Evolutionary conservation across 768 basidiomycete species (phyloP).

Genomic region (Phaeotremella skinneri): DNA sequence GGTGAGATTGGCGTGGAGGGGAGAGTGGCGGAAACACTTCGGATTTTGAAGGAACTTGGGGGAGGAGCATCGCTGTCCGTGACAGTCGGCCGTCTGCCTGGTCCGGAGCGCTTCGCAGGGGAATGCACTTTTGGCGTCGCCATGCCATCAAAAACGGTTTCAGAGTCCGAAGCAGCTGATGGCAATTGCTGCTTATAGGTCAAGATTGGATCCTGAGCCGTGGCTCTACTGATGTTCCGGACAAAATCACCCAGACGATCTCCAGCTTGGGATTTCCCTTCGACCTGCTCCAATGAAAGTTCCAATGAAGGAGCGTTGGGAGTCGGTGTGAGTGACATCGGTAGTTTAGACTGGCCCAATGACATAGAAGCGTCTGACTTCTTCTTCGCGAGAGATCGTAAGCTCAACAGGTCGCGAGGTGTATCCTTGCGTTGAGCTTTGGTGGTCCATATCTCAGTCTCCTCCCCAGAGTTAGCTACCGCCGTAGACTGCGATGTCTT

Average conservation of each 20-base stretch:
- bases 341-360: constrained; percentile 10
- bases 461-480: constrained; percentile 4
- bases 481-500: constrained; percentile 1
- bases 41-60: constrained; percentile 21
- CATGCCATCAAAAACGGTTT: background rate
- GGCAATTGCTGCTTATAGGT: background rate
- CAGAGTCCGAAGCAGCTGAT: background rate
- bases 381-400: constrained; percentile 38
- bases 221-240: constrained; percentile 39
- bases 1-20: constrained; percentile 1
- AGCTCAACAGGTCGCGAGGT: constrained; percentile 34
- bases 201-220: constrained; percentile 24
- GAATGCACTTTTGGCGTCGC: background rate
- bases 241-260: constrained; percentile 32
- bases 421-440: constrained; percentile 36
- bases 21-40: constrained; percentile 14
- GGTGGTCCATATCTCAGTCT: constrained; percentile 23
- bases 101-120: background rate
- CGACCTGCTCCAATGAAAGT: constrained; percentile 35
- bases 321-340: constrained; percentile 22
- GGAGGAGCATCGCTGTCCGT: constrained; percentile 11
- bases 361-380: constrained; percentile 27
- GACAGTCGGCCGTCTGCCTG: background rate
- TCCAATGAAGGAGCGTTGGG: constrained; percentile 34
- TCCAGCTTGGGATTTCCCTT: constrained; percentile 18